Conservation (phyloP, 2,329 filamentous ascomycete genomes). For the Paecilomyces formosus region DNA sequence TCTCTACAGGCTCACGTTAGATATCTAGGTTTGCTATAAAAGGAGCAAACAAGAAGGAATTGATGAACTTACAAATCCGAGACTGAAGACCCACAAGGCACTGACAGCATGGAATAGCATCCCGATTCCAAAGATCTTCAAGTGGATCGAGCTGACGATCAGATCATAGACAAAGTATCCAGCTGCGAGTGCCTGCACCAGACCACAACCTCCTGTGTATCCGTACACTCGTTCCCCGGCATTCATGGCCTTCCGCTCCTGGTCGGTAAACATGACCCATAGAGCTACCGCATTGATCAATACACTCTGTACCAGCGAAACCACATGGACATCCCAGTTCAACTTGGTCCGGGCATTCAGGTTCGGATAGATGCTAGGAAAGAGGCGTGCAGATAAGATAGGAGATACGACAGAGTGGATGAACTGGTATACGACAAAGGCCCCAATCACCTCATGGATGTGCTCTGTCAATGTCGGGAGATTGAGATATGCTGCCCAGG, state of each 20-base stretch:
- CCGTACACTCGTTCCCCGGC: conserved; percentile 51
- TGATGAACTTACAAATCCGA: conserved; percentile 53
- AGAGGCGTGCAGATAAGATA: conserved; percentile 44
- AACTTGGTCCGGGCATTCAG: conserved; percentile 50
- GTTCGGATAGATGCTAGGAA: conserved; percentile 47
- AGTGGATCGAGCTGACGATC: conserved; percentile 47
- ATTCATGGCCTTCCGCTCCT: conserved; percentile 48
- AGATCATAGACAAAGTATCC: conserved; percentile 62
- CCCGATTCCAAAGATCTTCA: conserved; percentile 53
- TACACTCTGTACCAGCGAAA: conserved; percentile 53
- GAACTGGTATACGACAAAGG: conserved; percentile 50
- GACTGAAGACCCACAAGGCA: conserved; percentile 53
- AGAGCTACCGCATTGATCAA: conserved; percentile 50
- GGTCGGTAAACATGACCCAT: conserved; percentile 51
- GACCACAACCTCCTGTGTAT: conserved; percentile 51
- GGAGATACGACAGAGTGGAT: conserved; percentile 50
- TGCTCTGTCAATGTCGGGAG: conserved; percentile 53
- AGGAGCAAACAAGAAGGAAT: conserved; percentile 5
- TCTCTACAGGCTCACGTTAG: conserved; percentile 35
- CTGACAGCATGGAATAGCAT: conserved; percentile 56
- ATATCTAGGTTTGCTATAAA: background rate
- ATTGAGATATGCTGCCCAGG: conserved; percentile 44
- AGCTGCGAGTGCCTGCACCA: conserved; percentile 53
- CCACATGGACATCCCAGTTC: conserved; percentile 62
- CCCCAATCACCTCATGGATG: conserved; percentile 53